A percentile compares a stretch with the other conserved stretches of the same genome.
phyloP scores from a whole-genome alignment of 495 filamentous ascomycete genomes.

The Penicillium verhagenii region DNA sequence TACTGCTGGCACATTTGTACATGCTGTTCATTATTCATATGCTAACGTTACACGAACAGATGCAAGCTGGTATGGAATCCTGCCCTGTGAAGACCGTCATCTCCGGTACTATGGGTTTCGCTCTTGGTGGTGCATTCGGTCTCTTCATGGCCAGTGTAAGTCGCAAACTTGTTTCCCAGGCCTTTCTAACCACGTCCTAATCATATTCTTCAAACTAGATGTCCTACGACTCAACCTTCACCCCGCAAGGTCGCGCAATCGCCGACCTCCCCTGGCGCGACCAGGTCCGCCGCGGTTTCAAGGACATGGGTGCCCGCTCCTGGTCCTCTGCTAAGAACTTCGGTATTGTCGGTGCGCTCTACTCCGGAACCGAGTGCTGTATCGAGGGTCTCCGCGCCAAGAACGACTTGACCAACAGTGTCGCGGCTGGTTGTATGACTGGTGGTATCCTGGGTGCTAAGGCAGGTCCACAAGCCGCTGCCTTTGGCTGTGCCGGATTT shows the following conservation, averaged over 20 bases:
- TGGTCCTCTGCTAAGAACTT: constrained; percentile 93
- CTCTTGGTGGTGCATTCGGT: constrained; percentile 86
- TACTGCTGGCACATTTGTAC: too few relatives aligned
- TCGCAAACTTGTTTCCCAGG: constrained; percentile 8
- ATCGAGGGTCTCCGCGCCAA: constrained; percentile 90
- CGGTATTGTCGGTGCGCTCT: constrained; percentile 85
- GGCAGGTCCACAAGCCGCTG: constrained; percentile 88
- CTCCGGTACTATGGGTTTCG: constrained; percentile 84
- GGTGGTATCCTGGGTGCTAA: constrained; percentile 81
- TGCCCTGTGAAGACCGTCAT: constrained; percentile 82
- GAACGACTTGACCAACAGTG: constrained; percentile 88
- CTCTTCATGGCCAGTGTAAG: constrained; percentile 91
- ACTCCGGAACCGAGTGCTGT: constrained; percentile 89
- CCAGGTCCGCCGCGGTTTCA: constrained; percentile 81
- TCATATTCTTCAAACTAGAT: constrained; percentile 54
- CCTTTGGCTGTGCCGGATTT: constrained; percentile 88
- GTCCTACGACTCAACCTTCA: constrained; percentile 84
- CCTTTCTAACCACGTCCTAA: not conserved
- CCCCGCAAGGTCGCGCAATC: constrained; percentile 60
- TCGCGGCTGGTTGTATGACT: constrained; percentile 85
- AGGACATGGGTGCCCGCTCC: constrained; percentile 86
- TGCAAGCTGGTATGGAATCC: constrained; percentile 82
- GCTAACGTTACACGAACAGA: constrained; percentile 45
- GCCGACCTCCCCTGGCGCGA: constrained; percentile 73
- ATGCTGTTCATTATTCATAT: too few relatives aligned